A percentile compares a stretch with the other conserved stretches of the same genome.
phyloP scores from a whole-genome alignment of 2,329 filamentous ascomycete species.

The Catunica adiposa region DNA sequence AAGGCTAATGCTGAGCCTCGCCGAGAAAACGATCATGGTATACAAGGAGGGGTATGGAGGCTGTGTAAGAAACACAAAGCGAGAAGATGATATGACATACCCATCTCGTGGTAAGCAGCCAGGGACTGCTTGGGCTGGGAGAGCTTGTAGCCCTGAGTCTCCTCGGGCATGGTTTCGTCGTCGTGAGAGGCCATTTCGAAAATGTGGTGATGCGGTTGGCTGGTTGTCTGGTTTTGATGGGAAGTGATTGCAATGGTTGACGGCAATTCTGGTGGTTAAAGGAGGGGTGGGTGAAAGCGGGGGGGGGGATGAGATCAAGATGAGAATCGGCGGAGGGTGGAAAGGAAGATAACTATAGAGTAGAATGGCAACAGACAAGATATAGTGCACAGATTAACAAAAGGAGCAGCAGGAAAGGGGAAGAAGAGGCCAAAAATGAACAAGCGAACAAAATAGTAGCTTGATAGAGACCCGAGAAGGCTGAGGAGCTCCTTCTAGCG shows the following conservation, averaged over 20 bases:
- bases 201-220: neutral
- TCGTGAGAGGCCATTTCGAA: slow-evolving; percentile 49
- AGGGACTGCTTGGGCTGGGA: slow-evolving; percentile 93
- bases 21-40: neutral
- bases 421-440: slow-evolving; percentile 2
- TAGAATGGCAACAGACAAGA: neutral
- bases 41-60: neutral
- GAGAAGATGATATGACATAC: slow-evolving; percentile 28
- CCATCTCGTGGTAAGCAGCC: slow-evolving; percentile 85
- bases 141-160: slow-evolving; percentile 93
- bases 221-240: slow-evolving; percentile 13
- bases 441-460: slow-evolving; percentile 1
- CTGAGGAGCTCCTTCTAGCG: neutral
- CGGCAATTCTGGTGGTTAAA: neutral
- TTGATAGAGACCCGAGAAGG: slow-evolving; percentile 3
- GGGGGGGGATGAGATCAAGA: neutral
- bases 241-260: neutral
- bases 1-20: neutral
- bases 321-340: neutral
- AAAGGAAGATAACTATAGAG: slow-evolving; percentile 1
- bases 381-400: neutral
- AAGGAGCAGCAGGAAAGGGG: slow-evolving; percentile 1
- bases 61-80: neutral
- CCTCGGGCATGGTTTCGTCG: slow-evolving; percentile 72
- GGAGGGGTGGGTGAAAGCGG: neutral